Conservation (phyloP, 2,329 filamentous ascomycete species). For the Claviceps fusiformis region DNA sequence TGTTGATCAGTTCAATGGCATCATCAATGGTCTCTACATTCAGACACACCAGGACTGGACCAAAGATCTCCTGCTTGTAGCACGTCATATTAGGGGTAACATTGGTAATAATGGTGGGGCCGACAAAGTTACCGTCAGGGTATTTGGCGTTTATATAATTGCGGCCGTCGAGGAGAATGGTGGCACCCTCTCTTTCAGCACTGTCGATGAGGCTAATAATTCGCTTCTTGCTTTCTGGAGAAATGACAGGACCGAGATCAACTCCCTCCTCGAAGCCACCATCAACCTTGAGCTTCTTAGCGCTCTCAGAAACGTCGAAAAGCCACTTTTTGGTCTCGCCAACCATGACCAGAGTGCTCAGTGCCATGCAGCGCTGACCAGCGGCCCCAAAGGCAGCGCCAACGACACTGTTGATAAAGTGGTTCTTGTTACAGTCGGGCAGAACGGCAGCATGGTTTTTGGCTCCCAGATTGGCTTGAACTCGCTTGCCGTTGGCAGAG, state of each 20-base stretch:
- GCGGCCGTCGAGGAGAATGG: slow-evolving; percentile 68
- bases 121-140: slow-evolving; percentile 75
- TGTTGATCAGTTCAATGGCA: slow-evolving; percentile 69
- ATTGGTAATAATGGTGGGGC: slow-evolving; percentile 69
- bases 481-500: slow-evolving; percentile 75
- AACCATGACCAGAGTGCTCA: slow-evolving; percentile 71
- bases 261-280: slow-evolving; percentile 71
- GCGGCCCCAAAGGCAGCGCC: slow-evolving; percentile 77
- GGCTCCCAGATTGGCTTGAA: slow-evolving; percentile 75
- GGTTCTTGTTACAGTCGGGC: slow-evolving; percentile 82
- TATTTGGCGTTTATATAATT: slow-evolving; percentile 65
- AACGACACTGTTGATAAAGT: slow-evolving; percentile 70
- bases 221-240: slow-evolving; percentile 61
- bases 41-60: slow-evolving; percentile 69
- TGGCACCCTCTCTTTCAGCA: slow-evolving; percentile 69
- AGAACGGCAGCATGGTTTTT: slow-evolving; percentile 82
- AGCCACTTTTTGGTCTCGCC: slow-evolving; percentile 79
- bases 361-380: slow-evolving; percentile 76
- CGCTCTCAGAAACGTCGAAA: slow-evolving; percentile 60
- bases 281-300: slow-evolving; percentile 59
- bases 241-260: slow-evolving; percentile 73
- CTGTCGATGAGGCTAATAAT: slow-evolving; percentile 65
- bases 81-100: slow-evolving; percentile 72
- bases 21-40: slow-evolving; percentile 68
- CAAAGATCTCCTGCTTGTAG: slow-evolving; percentile 78